phyloP scores from a whole-genome alignment of 2,329 filamentous ascomycete genomes.

The Sphaerulina vaccinii region DNA sequence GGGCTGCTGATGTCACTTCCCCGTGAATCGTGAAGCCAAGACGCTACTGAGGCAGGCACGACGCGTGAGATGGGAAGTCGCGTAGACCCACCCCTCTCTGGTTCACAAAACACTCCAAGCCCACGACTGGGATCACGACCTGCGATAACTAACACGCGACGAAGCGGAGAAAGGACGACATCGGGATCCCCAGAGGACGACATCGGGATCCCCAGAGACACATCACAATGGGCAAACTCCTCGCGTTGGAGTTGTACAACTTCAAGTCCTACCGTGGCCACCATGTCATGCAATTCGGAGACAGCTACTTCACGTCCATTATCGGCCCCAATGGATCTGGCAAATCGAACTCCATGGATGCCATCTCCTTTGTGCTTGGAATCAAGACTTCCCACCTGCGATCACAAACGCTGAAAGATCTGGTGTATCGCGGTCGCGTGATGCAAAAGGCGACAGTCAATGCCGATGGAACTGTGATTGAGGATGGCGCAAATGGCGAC shows the following conservation, averaged over 20 bases:
- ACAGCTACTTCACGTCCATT: slow-evolving; percentile 98
- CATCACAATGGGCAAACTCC: slow-evolving; percentile 85
- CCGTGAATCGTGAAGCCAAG: no score
- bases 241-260: slow-evolving; percentile 92
- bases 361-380: slow-evolving; percentile 96
- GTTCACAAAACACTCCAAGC: background rate
- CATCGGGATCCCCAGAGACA: background rate
- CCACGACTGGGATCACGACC: no score
- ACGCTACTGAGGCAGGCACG: background rate
- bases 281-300: slow-evolving; percentile 88
- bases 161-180: no score
- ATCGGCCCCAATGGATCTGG: slow-evolving; percentile 99
- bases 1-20: no score
- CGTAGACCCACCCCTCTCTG: background rate
- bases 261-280: slow-evolving; percentile 99
- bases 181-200: no score
- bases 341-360: slow-evolving; percentile 99
- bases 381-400: slow-evolving; percentile 98
- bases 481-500: slow-evolving; percentile 45
- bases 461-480: slow-evolving; percentile 75
- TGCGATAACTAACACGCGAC: no score
- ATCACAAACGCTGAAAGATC: slow-evolving; percentile 87
- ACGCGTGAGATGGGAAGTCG: background rate
- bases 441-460: slow-evolving; percentile 91
- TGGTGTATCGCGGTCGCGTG: slow-evolving; percentile 93